Base-by-base conservation (phyloP, 2,329 filamentous ascomycete species). In the Pyrenophora teres region DNA sequence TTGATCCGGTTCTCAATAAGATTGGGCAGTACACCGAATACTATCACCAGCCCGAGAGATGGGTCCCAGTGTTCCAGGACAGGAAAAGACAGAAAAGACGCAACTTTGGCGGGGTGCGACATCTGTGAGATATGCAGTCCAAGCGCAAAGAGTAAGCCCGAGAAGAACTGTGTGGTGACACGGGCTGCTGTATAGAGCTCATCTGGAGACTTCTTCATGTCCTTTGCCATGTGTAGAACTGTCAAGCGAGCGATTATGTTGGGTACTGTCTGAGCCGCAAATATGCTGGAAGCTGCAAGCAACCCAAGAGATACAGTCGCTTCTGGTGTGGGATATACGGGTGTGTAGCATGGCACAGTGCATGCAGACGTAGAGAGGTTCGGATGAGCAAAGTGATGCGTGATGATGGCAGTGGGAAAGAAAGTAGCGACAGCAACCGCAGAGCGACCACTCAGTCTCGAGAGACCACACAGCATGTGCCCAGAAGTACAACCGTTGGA, bases 391-490 rank as follows among this genome's bases (percentile, higher is more conserved):
- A 81, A 54, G 47, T 73, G 70, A 50, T 70, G 69, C 32, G 70
- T 72, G 19, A 68, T 21, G 1, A 73, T 46, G 3, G 71, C 71
- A 2, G 59, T 40, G 2, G 67, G 66, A 37, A 74, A 73, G 58
- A 74, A 74, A 0, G 61, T 69, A 5, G 64, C 62, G n/a, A 71
- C 67, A 9, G 80, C 79, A 47, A 78, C 72, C 4, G 79, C 54
- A 12, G 80, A 82, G 40, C 80, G 76, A n/a, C 74, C 70, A 12
- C 77, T 81, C 21, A 80, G 70, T 35, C 79, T 75, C 4, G 78
- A 75, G 4, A 83, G 60, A 1, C 81, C 81, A 54, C 80, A 82
- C 27, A 83, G 76, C 77, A 83, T 81, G 59, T 83, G 80, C 44
- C 80, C 80, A 2, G 80, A 82, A 8, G 80, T 82, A 59, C 81